Base-by-base conservation (phyloP, 192 early-diverging fungal species). In the Backusella tuberculispora region DNA sequence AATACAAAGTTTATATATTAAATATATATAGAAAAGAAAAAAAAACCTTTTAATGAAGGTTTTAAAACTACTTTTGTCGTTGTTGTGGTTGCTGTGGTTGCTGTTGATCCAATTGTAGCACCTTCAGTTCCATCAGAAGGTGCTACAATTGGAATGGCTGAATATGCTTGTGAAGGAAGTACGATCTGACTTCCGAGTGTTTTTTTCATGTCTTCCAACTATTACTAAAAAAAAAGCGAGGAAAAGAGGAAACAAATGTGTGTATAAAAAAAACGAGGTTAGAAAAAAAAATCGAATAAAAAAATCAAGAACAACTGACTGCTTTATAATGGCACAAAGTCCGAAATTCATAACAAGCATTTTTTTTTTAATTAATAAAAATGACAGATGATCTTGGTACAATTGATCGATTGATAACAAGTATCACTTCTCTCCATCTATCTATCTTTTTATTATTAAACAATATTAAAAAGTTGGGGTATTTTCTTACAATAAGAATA, bases 91-190 rank as follows among this genome's bases (percentile, higher is more conserved):
- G 42, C 0, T 6, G 14, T 17, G 10, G 19, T 41, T 26, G 19
- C 43, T 29, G 21, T 24, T 21, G 66, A 21, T 43, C 45, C 45
- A 8, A 29, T 43, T 26, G 34, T 43, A 24, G 26, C 15, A 15
- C 24, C 14, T 29, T 69, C 68, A 45, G 7, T 8, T 29, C 14
- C 68, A 45, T 12, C 43, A 21, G 67, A 41, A 37, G 72, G 72
- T 34, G 72, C 72, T 21, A 73, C 63, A 47, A 73, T 73, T 17
- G 72, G 72, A 64, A 73, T 73, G 8, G 48, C 72, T 65, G 72
- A 63, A 45, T 63, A 43, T 46, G 63, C 21, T 65, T 63, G 56
- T 21, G 72, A 43, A 26, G 72, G 72, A 46, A 73, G 43, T 24
- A 73, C 21, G 34, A 73, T 73, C 34, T 73, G 72, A 46, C 72